phyloP scores from a whole-genome alignment of 148 eudicot genomes.

The Selenicereus undatus region DNA sequence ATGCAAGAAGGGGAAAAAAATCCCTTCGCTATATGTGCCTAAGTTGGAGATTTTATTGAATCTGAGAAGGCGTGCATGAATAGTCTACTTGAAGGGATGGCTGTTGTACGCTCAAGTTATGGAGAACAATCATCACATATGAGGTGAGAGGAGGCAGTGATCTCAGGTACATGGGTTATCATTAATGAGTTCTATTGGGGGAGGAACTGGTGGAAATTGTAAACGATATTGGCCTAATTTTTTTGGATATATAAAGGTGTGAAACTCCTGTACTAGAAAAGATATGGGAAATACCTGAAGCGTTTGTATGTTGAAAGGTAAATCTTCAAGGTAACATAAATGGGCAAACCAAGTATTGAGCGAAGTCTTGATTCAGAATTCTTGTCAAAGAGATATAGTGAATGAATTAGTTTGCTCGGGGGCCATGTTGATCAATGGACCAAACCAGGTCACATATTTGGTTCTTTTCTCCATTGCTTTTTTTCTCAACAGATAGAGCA shows the following conservation, averaged over 20 bases:
- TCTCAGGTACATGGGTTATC: neutral
- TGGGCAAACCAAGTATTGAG: neutral
- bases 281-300: neutral
- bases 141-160: neutral
- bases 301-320: neutral
- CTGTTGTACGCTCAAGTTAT: neutral
- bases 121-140: neutral
- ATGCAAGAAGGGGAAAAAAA: neutral
- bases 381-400: neutral
- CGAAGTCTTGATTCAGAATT: neutral
- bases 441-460: neutral
- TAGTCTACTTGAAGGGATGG: neutral
- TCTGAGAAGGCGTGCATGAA: neutral
- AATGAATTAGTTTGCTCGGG: neutral
- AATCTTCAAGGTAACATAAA: neutral
- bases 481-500: neutral
- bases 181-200: neutral
- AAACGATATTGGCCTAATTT: neutral
- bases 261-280: neutral
- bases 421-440: neutral
- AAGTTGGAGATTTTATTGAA: neutral
- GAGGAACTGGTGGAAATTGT: neutral
- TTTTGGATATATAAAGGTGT: neutral
- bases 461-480: neutral
- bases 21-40: neutral